Evolutionary conservation across 2,329 filamentous ascomycete species (phyloP).

Genomic region (Penicillium janthinellum): DNA sequence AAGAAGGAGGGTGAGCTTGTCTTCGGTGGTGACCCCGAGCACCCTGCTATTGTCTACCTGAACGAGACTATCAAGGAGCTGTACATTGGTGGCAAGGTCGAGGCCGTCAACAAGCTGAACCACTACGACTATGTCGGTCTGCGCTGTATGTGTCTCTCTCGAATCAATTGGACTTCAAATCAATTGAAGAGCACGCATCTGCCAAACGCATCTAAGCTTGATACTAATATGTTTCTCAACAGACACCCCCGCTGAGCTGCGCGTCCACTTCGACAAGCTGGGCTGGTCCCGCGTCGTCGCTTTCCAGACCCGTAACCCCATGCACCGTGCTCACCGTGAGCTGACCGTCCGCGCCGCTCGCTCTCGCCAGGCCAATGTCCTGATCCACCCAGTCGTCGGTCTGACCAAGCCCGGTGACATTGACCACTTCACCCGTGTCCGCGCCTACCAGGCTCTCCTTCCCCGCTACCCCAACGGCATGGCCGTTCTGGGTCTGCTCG

Average conservation of each 20-base stretch:
- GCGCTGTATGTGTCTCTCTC: constrained; percentile 65
- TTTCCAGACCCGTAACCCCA: constrained; percentile 98
- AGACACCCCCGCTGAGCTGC: constrained; percentile 93
- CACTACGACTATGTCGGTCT: constrained; percentile 99
- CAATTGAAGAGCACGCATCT: neutral
- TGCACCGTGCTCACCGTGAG: constrained; percentile 98
- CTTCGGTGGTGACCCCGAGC: constrained; percentile 87
- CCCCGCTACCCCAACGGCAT: constrained; percentile 98
- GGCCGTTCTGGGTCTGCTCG: constrained; percentile 92
- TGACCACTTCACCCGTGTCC: constrained; percentile 98
- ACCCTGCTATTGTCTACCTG: constrained; percentile 91
- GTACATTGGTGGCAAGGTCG: constrained; percentile 94
- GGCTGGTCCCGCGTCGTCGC: constrained; percentile 97
- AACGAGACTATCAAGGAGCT: constrained; percentile 78
- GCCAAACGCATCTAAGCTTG: neutral
- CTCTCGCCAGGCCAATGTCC: constrained; percentile 93
- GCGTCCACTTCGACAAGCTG: constrained; percentile 98
- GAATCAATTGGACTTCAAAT: neutral
- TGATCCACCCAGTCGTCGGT: constrained; percentile 98
- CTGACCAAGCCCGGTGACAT: constrained; percentile 99
- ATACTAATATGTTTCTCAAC: constrained; percentile 7
- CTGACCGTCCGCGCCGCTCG: constrained; percentile 95
- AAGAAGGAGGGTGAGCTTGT: constrained; percentile 87
- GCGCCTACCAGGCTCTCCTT: constrained; percentile 95
- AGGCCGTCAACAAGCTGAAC: constrained; percentile 91